Percentiles rank a stretch among this genome's conserved stretches.
Conservation (phyloP, 192 early-diverging fungal species). For the Entomortierella lignicola region DNA sequence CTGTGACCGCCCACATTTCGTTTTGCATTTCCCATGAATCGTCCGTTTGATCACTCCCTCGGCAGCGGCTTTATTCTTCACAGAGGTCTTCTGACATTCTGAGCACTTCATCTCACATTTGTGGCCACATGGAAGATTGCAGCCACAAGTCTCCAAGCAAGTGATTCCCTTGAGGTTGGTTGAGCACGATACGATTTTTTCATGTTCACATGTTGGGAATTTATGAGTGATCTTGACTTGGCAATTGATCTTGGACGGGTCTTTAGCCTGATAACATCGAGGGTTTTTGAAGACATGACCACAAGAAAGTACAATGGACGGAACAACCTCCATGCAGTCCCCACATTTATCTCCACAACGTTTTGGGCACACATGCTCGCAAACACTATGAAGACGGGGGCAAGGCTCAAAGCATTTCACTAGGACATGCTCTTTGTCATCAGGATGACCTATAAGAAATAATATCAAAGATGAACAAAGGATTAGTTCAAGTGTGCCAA, state of each 20-base stretch:
- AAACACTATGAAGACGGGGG: constrained; percentile 45
- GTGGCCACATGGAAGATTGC: constrained; percentile 49
- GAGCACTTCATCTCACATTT: constrained; percentile 52
- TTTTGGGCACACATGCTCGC: constrained; percentile 60
- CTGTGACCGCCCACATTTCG: constrained; percentile 41
- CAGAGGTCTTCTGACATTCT: constrained; percentile 36
- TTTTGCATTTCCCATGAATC: constrained; percentile 48
- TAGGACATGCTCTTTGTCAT: constrained; percentile 54
- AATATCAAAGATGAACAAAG: not conserved
- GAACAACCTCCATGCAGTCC: constrained; percentile 31
- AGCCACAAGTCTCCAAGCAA: constrained; percentile 47
- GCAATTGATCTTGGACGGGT: constrained; percentile 31
- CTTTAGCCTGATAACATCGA: constrained; percentile 23
- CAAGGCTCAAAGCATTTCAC: constrained; percentile 62
- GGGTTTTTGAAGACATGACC: constrained; percentile 34
- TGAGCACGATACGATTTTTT: constrained; percentile 38
- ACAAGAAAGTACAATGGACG: constrained; percentile 25
- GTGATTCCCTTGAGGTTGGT: not conserved
- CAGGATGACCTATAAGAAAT: constrained; percentile 56
- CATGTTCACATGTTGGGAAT: constrained; percentile 58
- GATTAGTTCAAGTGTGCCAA: not conserved
- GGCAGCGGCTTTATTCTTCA: not conserved
- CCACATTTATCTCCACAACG: constrained; percentile 64
- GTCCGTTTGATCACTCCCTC: constrained; percentile 2
- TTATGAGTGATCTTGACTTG: constrained; percentile 16